Percentiles rank a stretch among this genome's conserved stretches.
Evolutionary conservation across 345 rosid species (phyloP).

Genomic region (Rhodamnia argentea): DNA sequence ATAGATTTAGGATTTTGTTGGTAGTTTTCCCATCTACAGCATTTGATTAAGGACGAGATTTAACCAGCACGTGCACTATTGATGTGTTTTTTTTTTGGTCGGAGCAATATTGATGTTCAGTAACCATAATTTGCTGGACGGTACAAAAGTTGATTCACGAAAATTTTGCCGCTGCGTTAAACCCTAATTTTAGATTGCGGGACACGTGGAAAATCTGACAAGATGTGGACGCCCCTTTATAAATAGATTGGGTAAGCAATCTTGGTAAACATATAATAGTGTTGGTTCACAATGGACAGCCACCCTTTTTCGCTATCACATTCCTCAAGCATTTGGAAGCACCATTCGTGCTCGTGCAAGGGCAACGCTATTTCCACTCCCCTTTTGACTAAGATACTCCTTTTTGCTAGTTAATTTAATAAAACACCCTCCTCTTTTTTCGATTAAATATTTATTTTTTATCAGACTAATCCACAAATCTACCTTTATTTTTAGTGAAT

Average conservation of each 20-base stretch:
- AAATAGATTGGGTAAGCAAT: not conserved
- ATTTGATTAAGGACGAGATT: not conserved
- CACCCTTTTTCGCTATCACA: not conserved
- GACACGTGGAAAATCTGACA: not conserved
- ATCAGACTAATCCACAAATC: too few species aligned
- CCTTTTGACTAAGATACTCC: too few species aligned
- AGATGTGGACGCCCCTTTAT: not conserved
- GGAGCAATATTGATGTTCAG: not conserved
- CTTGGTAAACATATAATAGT: not conserved
- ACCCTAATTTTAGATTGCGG: not conserved
- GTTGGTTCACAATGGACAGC: not conserved
- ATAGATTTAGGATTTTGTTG: too few species aligned
- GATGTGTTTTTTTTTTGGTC: not conserved
- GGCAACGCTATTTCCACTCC: too few species aligned
- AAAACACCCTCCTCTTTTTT: too few species aligned
- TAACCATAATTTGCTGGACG: not conserved
- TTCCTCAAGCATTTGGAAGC: not conserved
- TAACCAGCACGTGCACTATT: not conserved
- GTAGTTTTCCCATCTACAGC: not conserved
- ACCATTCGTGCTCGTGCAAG: too few species aligned
- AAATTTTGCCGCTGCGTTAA: not conserved
- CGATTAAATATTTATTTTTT: too few species aligned
- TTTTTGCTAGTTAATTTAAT: too few species aligned
- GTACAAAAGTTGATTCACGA: not conserved
- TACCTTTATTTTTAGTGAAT: too few species aligned